These are phyloP conservation scores for Forsythia viridissima DNA, from an alignment of 257 asterid genomes.

Conservation along the genomic window DNA sequence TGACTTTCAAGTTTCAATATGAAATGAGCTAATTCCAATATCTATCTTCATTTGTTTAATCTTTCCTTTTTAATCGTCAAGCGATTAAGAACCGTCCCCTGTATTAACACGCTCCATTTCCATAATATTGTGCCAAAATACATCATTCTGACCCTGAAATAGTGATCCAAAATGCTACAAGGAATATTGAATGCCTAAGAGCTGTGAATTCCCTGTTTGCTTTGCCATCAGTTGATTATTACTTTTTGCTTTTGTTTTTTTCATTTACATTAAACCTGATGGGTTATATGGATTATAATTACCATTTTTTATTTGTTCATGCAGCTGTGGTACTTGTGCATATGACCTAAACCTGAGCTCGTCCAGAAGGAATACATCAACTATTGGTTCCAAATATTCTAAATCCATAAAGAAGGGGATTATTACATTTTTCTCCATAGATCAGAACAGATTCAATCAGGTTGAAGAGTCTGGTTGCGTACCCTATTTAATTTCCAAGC, in stretches of 20 bases:
- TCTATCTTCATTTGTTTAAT: neutral
- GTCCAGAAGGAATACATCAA: conserved; percentile 73
- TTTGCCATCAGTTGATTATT: neutral
- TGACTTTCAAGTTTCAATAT: neutral
- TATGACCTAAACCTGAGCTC: conserved; percentile 74
- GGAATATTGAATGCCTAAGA: conserved; percentile 1
- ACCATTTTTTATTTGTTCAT: conserved; percentile 21
- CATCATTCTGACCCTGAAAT: neutral
- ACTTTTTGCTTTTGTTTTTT: neutral
- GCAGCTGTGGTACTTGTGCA: conserved; percentile 91
- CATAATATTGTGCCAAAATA: neutral
- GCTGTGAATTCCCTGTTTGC: neutral
- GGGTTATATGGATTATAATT: neutral
- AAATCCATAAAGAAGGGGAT: conserved; percentile 76
- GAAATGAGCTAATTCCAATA: neutral
- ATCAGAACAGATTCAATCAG: conserved; percentile 74
- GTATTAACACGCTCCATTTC: neutral
- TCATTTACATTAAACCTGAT: neutral
- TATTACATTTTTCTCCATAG: conserved; percentile 73
- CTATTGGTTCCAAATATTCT: conserved; percentile 75
- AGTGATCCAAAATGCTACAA: neutral
- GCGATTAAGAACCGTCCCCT: neutral
- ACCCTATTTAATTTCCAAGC: conserved; percentile 61
- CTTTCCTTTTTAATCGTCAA: neutral
- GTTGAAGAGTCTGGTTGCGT: conserved; percentile 57